These are phyloP conservation scores for Auriscalpium microsporum DNA, from an alignment of 768 basidiomycete species.

Conservation along the genomic window DNA sequence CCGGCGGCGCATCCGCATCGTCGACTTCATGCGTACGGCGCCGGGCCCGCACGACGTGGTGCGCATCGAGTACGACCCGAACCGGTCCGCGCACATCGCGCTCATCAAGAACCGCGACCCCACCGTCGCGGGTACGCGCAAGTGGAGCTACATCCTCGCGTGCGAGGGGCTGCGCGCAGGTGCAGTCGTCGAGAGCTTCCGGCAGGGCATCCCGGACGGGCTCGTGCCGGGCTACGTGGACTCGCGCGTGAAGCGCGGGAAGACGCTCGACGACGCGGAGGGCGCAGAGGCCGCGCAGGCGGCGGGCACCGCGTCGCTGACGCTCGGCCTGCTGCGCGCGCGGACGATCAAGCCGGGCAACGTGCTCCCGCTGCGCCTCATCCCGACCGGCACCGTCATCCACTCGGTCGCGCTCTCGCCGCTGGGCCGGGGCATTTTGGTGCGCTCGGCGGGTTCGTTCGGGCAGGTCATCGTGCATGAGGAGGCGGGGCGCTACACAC, in stretches of 20 bases:
- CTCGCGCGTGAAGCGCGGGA: slow-evolving; percentile 18
- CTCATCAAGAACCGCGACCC: slow-evolving; percentile 61
- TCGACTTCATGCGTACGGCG: slow-evolving; percentile 80
- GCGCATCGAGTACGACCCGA: slow-evolving; percentile 95
- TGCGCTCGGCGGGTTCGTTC: slow-evolving; percentile 83
- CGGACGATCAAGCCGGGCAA: slow-evolving; percentile 85
- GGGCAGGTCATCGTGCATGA: slow-evolving; percentile 78
- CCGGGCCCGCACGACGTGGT: slow-evolving; percentile 82
- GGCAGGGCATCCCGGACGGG: slow-evolving; percentile 71
- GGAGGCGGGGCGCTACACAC: slow-evolving; percentile 60
- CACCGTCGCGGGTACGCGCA: slow-evolving; percentile 40
- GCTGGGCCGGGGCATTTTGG: slow-evolving; percentile 69
- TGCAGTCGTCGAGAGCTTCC: slow-evolving; percentile 79
- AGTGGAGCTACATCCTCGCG: slow-evolving; percentile 89
- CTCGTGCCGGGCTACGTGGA: slow-evolving; percentile 44
- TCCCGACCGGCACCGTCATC: slow-evolving; percentile 86
- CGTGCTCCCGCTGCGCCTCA: slow-evolving; percentile 82
- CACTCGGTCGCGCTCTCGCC: slow-evolving; percentile 79
- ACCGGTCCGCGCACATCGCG: slow-evolving; percentile 90
- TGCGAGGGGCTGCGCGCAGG: slow-evolving; percentile 86
- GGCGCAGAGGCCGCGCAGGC: slow-evolving; percentile 14
- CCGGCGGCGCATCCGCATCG: slow-evolving; percentile 69
- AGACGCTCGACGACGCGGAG: slow-evolving; percentile 16
- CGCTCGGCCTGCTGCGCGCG: slow-evolving; percentile 76
- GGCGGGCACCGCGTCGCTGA: slow-evolving; percentile 52